Evolutionary conservation across 495 filamentous ascomycete genomes (phyloP).

Genomic region (Tuber melanosporum): DNA sequence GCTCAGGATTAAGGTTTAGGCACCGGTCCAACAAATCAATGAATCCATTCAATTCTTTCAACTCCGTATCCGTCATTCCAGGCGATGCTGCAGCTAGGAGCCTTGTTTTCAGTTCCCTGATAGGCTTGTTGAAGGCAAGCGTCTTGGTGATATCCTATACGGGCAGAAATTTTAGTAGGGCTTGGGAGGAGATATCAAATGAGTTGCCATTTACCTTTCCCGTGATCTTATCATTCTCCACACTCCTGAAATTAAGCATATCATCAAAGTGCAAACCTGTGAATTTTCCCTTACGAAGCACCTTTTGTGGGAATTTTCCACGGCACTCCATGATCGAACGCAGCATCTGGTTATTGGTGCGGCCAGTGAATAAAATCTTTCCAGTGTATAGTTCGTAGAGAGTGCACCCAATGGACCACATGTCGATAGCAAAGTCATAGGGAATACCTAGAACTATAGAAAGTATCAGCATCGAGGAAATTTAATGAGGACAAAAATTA

Average conservation of each 20-base stretch:
- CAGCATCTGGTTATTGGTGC: slow-evolving; percentile 97
- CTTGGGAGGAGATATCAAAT: not conserved
- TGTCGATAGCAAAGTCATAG: slow-evolving; percentile 88
- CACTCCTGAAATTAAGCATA: slow-evolving; percentile 73
- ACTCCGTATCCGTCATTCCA: slow-evolving; percentile 65
- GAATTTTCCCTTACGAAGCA: slow-evolving; percentile 71
- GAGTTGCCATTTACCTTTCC: slow-evolving; percentile 56
- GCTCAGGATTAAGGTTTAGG: slow-evolving; percentile 85
- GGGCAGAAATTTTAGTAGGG: slow-evolving; percentile 21
- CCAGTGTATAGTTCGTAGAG: slow-evolving; percentile 95
- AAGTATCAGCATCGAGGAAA: slow-evolving; percentile 2
- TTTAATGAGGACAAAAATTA: not conserved
- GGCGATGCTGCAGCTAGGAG: slow-evolving; percentile 62
- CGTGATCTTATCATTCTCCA: slow-evolving; percentile 77
- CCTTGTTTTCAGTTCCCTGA: slow-evolving; percentile 70
- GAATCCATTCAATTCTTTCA: slow-evolving; percentile 72
- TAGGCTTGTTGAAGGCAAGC: slow-evolving; percentile 69
- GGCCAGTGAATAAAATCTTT: slow-evolving; percentile 91
- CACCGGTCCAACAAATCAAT: slow-evolving; percentile 81
- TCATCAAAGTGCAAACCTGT: slow-evolving; percentile 78
- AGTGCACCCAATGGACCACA: slow-evolving; percentile 97
- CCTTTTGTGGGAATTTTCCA: slow-evolving; percentile 81
- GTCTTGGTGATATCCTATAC: slow-evolving; percentile 58
- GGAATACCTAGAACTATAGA: slow-evolving; percentile 69
- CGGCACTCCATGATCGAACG: slow-evolving; percentile 92